Conservation (phyloP, 805 yeast genomes). For the Wickerhamomyces rabaulensis region DNA sequence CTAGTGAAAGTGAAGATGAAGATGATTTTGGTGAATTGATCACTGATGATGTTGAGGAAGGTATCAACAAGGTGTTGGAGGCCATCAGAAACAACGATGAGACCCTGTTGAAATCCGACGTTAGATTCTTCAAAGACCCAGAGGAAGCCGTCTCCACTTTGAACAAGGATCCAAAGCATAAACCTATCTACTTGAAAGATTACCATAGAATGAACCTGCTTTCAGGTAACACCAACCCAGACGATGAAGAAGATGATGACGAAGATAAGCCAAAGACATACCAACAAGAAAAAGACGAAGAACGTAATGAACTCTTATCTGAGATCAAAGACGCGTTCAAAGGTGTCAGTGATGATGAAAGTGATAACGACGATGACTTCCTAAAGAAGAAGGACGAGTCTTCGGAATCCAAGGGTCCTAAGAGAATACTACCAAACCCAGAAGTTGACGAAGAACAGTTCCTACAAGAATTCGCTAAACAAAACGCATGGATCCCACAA, state of each 20-base stretch:
- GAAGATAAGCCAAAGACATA: slow-evolving; percentile 59
- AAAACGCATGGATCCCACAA: slow-evolving; percentile 87
- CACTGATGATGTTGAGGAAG: slow-evolving; percentile 80
- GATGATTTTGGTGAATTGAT: slow-evolving; percentile 88
- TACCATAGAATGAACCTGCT: slow-evolving; percentile 82
- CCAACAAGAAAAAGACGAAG: slow-evolving; percentile 70
- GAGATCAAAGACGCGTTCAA: slow-evolving; percentile 72
- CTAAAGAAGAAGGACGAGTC: slow-evolving; percentile 50
- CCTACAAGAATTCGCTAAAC: slow-evolving; percentile 62
- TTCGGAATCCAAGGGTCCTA: slow-evolving; percentile 21
- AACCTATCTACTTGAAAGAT: slow-evolving; percentile 86
- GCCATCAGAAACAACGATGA: slow-evolving; percentile 69
- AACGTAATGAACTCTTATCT: slow-evolving; percentile 62
- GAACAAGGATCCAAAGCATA: slow-evolving; percentile 31
- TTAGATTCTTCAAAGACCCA: slow-evolving; percentile 69
- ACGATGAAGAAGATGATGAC: slow-evolving; percentile 42
- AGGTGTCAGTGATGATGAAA: slow-evolving; percentile 37
- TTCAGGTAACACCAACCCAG: slow-evolving; percentile 49
- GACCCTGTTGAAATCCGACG: slow-evolving; percentile 58
- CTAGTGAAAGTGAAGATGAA: slow-evolving; percentile 56
- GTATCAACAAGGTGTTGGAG: slow-evolving; percentile 63
- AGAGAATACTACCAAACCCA: slow-evolving; percentile 58
- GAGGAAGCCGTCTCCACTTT: slow-evolving; percentile 31
- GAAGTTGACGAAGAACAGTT: slow-evolving; percentile 58
- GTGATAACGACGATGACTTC: slow-evolving; percentile 40